Evolutionary conservation across 2,329 filamentous ascomycete species (phyloP).

Genomic region (Sporothrix globosa): DNA sequence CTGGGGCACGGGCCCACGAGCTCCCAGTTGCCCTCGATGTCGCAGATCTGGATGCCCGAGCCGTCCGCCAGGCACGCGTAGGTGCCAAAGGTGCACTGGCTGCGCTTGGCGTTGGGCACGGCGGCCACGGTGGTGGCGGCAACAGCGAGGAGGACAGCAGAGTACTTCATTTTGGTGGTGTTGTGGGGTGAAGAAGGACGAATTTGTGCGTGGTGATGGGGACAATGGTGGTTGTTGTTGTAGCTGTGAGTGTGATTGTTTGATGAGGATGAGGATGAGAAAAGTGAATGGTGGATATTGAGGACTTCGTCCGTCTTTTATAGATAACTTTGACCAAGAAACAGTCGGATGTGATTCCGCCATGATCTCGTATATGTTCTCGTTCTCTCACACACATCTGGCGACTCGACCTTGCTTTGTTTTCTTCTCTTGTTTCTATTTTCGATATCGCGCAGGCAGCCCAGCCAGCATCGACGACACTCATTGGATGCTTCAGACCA

Average conservation of each 20-base stretch:
- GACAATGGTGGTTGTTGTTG: not conserved
- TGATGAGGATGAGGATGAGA: not conserved
- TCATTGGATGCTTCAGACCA: not conserved
- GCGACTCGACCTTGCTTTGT: not conserved
- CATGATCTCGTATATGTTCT: not conserved
- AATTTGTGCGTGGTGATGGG: not conserved
- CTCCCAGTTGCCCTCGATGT: constrained; percentile 37
- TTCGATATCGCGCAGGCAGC: not conserved
- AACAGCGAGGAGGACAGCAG: constrained; percentile 25
- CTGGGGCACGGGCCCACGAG: constrained; percentile 39
- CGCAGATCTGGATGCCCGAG: constrained; percentile 40
- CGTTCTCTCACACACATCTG: too few relatives aligned
- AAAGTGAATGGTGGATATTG: not conserved
- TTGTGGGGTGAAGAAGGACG: not conserved
- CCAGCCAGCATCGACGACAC: not conserved
- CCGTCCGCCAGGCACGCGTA: constrained; percentile 39
- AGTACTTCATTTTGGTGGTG: constrained; percentile 31
- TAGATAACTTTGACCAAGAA: not conserved
- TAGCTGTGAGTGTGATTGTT: constrained; percentile 7
- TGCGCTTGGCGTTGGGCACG: constrained; percentile 26
- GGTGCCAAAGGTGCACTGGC: constrained; percentile 39
- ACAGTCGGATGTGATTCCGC: not conserved
- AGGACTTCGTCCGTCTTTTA: constrained; percentile 3
- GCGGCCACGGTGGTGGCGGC: constrained; percentile 31
- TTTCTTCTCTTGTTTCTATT: constrained; percentile 7